Evolutionary conservation across 352 stramenopile species (phyloP), one percentile per base, ranked within the genome.

Genomic region (Globisporangium uncinulatum): DNA sequence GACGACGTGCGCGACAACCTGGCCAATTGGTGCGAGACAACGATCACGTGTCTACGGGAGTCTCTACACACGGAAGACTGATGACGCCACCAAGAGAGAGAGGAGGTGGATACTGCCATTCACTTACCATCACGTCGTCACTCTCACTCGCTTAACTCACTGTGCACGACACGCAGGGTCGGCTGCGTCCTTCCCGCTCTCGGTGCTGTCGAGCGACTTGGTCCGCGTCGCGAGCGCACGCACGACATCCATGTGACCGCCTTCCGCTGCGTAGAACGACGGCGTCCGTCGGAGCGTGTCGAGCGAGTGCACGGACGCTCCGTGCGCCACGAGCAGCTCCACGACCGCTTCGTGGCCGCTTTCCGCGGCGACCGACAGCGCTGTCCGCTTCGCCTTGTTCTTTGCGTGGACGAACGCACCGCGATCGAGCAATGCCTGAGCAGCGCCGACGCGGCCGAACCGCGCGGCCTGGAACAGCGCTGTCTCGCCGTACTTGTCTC

Each of bases 401-500:
- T 54, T 55, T 24, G 43, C 36, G 45, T 63, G 50, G 9, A 63
- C 34, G 17, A 59, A 63, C 37, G 57, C 51, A 24, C 57, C 43
- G 13, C 34, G 24, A 8, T 63, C 34, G 21, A 63, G n/a, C 34
- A 63, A 46, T 15, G 47, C 17, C 6, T 21, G 45, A 9, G 24
- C 57, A 3, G 54, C 34, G 21, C 7, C 45, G 10, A 29, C 10
- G 43, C 46, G 57, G n/a, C 57, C 51, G 9, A 59, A 63, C 32
- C 57, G 50, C 47, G 57, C 51, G 6, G 57, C 57, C 14, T 45
- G 52, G 37, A 55, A 59, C 15, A 63, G 52, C 37, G 57, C 42
- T 14, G 57, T 63, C 19, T 63, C 57, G 43, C 51, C 57, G 17
- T 32, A 48, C 43, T 59, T 63, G 43, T 57, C 57, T 24, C 54